Percentiles rank a stretch among this genome's conserved stretches.
phyloP scores from a whole-genome alignment of 116 monocot species.

The Thalassia testudinum region DNA sequence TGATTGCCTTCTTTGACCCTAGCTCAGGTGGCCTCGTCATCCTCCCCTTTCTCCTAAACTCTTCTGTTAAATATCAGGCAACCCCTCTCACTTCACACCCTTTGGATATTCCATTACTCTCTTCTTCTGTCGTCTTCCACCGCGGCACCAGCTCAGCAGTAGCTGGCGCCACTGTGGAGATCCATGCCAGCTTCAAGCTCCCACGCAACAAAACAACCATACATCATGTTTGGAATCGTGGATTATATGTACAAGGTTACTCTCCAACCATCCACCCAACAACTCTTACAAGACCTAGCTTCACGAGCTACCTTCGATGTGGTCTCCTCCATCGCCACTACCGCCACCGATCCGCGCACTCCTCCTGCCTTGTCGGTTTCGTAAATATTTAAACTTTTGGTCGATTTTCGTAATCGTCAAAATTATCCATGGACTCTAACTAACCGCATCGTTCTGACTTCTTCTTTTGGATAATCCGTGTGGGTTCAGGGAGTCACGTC shows the following conservation, averaged over 20 bases:
- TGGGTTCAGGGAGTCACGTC: too few species aligned
- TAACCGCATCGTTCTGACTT: too few species aligned
- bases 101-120: conserved; percentile 33
- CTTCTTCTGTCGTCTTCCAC: conserved; percentile 30
- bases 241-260: conserved; percentile 72
- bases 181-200: conserved; percentile 44
- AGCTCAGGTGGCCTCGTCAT: conserved; percentile 25
- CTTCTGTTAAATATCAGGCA: conserved; percentile 61
- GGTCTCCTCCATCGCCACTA: conserved; percentile 22
- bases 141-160: conserved; percentile 4
- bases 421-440: too few species aligned
- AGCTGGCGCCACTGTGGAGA: conserved; percentile 22
- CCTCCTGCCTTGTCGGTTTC: not conserved
- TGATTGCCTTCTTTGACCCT: conserved; percentile 66
- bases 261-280: conserved; percentile 77
- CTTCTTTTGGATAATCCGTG: too few species aligned
- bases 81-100: conserved; percentile 44
- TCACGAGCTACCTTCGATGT: conserved; percentile 57
- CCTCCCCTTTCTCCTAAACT: conserved; percentile 65
- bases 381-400: too few species aligned
- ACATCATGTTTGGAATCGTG: conserved; percentile 79
- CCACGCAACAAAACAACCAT: conserved; percentile 42
- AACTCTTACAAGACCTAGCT: conserved; percentile 31
- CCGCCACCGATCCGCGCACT: not conserved
- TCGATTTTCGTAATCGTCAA: too few species aligned